Base-by-base conservation (phyloP, 1,139 yeast genomes). In the Candida tetrigidarum region DNA sequence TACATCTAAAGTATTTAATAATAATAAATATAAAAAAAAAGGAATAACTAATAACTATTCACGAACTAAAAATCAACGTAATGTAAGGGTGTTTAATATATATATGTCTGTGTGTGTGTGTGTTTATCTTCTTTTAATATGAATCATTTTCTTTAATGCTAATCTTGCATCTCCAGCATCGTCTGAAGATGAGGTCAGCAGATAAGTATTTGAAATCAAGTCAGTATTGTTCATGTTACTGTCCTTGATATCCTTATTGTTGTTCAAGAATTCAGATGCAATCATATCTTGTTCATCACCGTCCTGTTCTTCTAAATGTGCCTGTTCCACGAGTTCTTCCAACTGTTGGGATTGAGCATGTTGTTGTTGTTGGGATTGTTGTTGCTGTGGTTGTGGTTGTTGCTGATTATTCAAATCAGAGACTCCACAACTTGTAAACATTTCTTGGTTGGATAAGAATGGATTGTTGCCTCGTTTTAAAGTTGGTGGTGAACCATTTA, bases 111-210 rank as follows among this genome's bases (percentile, higher is more conserved):
- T n/a, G n/a, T n/a, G n/a, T n/a, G n/a, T n/a, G n/a, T n/a, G n/a
- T n/a, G n/a, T 4, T 42, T 50, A 61, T 43, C 54, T 62, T 49
- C 65, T 63, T 55, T 67, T 69, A 15, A 67, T 62, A 45, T 69
- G 67, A 42, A 71, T 71, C 35, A 71, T 66, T 50, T 63, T 70
- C 59, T 70, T 70, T 51, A 71, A 66, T 6, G 76, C 77, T 30
- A 64, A 58, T 43, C 76, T 59, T 28, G 77, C 77, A 57, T 71
- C 77, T 7, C 72, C 71, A 30, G 69, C 62, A 49, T 71, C 76
- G 14, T 64, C 71, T 20, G 46, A 47, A 11, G 50, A 47, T 12
- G 51, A 46, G 3, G 45, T 16, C 30, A 37, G 40, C 34, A 20
- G 22, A 19, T 20, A 18, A 32, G 27, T 30, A 11, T 33, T 16